Base-by-base conservation (phyloP, 2,329 filamentous ascomycete genomes). In the Emericellopsis atlantica region DNA sequence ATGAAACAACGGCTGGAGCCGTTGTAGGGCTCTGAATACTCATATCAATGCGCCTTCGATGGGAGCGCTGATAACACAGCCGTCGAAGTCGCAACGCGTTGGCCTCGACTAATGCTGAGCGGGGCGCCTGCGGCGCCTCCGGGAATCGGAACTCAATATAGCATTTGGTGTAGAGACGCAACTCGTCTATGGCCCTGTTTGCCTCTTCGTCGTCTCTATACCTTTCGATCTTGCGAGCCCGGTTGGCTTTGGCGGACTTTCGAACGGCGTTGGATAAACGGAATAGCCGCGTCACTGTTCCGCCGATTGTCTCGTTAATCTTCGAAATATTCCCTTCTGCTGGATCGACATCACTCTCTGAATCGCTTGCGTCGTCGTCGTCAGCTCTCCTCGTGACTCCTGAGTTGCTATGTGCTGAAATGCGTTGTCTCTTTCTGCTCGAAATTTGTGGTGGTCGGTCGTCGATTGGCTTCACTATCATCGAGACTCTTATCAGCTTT, bases 21-120 rank as follows among this genome's bases (percentile, higher is more conserved):
- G 31, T 23, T 36, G 41, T 11, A 24, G 45, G 41, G 24, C 16
- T 34, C 34, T 48, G 44, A 26, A 40, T 21, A 41, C 44, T 46
- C 40, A 47, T 21, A 14, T n/a, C 44, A 40, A 46, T 40, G 18
- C 46, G 46, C 43, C 39, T 40, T 38, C 46, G 44, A 21, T 49
- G 47, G 2, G 43, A 42, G 11, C 46, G 16, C 42, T 49, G 47
- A 42, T 49, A 48, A 44, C 36, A 44, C 38, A 49, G 36, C 24
- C 47, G 47, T 44, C 46, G 46, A 42, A 49, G 46, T 43, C 47
- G 37, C 41, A 44, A 39, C 43, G 36, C 46, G 38, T 49, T 49
- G 15, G 47, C 47, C 34, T 48, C 36, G 23, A 14, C 23, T 7
- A 39, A 26, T 29, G 36, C 36, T 5, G 14, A 39, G 16, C 36